Conservation (phyloP, 768 basidiomycete genomes). For the Tylopilus sp. region DNA sequence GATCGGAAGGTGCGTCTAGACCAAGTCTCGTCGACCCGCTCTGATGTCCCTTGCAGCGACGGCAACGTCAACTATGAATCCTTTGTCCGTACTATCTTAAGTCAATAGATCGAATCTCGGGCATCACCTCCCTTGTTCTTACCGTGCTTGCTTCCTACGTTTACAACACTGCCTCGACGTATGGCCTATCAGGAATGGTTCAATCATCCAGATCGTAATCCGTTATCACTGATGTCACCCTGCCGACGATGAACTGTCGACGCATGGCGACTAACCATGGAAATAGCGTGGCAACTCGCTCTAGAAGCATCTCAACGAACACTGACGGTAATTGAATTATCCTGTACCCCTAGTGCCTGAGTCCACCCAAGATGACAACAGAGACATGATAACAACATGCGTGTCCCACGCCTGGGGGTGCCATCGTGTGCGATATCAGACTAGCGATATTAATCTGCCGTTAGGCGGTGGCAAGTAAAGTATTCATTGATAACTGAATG, state of each 20-base stretch:
- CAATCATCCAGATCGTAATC: neutral
- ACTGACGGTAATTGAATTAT: too few relatives aligned
- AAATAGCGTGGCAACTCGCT: neutral
- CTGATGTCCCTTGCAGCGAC: constrained; percentile 51
- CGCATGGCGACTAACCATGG: neutral
- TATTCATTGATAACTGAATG: neutral
- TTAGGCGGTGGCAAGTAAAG: neutral
- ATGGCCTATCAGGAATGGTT: neutral
- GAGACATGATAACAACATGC: neutral
- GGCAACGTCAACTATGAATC: constrained; percentile 98
- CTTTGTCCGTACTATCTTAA: constrained; percentile 91
- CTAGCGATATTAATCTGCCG: neutral
- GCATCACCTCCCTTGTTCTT: neutral
- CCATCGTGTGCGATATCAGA: neutral
- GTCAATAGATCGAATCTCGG: constrained; percentile 50
- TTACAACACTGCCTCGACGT: neutral
- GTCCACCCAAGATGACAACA: neutral
- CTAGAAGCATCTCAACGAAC: neutral
- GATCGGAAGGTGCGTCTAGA: constrained; percentile 75
- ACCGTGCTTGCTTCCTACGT: neutral
- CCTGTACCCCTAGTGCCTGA: neutral
- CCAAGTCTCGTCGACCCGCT: neutral
- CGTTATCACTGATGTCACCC: too few relatives aligned
- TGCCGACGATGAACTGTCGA: too few relatives aligned
- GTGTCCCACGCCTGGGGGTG: neutral